Percentiles rank a stretch among this genome's conserved stretches.
Conservation (phyloP, 1,139 yeast genomes). For the Sugiyamaella grinbergsii region DNA sequence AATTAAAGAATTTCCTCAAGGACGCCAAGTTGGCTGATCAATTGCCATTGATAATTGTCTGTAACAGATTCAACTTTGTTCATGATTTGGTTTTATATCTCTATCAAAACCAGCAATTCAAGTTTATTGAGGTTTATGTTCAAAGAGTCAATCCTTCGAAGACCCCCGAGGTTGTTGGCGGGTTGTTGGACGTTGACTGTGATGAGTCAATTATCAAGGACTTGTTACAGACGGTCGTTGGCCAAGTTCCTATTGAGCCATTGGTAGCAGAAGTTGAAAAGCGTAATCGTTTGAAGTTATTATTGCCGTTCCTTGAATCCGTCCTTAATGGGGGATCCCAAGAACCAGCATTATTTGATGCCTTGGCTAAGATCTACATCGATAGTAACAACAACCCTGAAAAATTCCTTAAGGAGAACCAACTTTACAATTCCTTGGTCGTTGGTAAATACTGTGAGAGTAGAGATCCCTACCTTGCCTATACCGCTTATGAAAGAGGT, state of each 20-base stretch:
- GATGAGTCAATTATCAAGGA: constrained; percentile 86
- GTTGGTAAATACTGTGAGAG: constrained; percentile 99
- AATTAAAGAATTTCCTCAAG: constrained; percentile 93
- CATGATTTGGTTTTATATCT: constrained; percentile 91
- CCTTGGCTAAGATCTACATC: constrained; percentile 95
- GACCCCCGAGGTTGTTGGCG: constrained; percentile 97
- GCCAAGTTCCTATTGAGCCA: constrained; percentile 90
- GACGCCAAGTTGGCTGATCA: constrained; percentile 94
- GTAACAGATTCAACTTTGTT: constrained; percentile 88
- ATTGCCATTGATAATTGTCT: constrained; percentile 92
- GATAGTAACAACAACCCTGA: constrained; percentile 98
- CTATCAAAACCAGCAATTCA: constrained; percentile 93
- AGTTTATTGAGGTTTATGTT: constrained; percentile 95
- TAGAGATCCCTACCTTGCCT: constrained; percentile 97
- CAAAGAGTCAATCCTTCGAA: constrained; percentile 95
- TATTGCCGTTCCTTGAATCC: constrained; percentile 90
- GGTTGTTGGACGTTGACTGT: constrained; percentile 93
- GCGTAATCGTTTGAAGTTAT: constrained; percentile 87
- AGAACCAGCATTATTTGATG: constrained; percentile 90
- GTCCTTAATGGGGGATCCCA: constrained; percentile 84
- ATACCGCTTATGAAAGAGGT: constrained; percentile 96
- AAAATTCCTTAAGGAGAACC: constrained; percentile 89
- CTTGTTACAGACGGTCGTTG: constrained; percentile 80
- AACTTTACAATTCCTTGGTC: constrained; percentile 82
- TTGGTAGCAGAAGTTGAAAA: constrained; percentile 93